Conservation (phyloP, 441 rosid genomes). For the Pelargonium myrrhifolium region DNA sequence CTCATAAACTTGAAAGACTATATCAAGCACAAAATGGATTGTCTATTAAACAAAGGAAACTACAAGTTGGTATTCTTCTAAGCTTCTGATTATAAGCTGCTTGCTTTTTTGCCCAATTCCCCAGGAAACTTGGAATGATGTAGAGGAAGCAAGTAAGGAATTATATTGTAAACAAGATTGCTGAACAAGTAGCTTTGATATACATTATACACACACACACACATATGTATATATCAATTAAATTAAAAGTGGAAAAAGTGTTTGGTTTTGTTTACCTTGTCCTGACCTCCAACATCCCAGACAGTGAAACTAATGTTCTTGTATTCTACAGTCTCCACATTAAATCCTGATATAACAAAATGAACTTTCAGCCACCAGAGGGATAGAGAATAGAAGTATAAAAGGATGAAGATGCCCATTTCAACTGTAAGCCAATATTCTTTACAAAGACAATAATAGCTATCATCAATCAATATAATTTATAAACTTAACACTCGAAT, state of each 20-base stretch:
- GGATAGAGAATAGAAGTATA: not conserved
- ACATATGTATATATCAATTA: no score
- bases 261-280: conserved; percentile 16
- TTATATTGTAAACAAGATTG: not conserved
- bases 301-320: conserved; percentile 29
- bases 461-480: not conserved
- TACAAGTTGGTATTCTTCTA: not conserved
- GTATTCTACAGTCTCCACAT: conserved; percentile 27
- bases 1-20: not conserved
- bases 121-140: not conserved
- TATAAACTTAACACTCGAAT: not conserved
- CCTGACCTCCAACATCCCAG: conserved; percentile 30
- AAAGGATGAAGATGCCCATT: not conserved
- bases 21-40: not conserved
- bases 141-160: not conserved
- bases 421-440: not conserved
- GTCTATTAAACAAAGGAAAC: not conserved
- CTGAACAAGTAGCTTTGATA: not conserved
- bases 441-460: not conserved
- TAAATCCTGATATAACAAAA: conserved; percentile 17
- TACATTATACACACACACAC: no score
- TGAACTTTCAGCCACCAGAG: not conserved
- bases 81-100: not conserved
- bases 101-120: not conserved
- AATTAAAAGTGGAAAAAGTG: not conserved